Evolutionary conservation across 306 rosid species (phyloP).

Genomic region (Vachellia pachyceras): DNA sequence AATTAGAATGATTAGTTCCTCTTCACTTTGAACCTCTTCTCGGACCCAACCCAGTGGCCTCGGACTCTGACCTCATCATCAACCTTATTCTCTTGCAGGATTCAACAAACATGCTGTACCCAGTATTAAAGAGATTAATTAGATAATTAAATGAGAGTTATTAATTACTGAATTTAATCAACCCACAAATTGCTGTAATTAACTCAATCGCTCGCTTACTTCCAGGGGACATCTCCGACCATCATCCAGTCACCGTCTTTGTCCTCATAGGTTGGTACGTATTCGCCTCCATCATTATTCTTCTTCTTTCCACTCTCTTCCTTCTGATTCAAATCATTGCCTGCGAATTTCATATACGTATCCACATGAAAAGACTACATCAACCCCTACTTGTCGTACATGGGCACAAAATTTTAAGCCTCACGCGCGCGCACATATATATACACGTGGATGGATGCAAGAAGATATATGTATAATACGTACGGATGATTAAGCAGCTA

Average conservation of each 20-base stretch:
- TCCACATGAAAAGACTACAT: slow-evolving; percentile 16
- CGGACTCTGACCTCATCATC: slow-evolving; percentile 63
- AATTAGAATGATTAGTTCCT: too few relatives aligned
- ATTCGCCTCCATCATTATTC: slow-evolving; percentile 43
- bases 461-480: slow-evolving; percentile 11
- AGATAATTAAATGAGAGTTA: too few relatives aligned
- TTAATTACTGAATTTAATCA: neutral
- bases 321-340: slow-evolving; percentile 39
- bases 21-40: neutral
- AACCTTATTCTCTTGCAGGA: slow-evolving; percentile 69
- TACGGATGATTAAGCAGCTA: slow-evolving; percentile 56
- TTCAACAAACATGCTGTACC: slow-evolving; percentile 67
- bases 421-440: too few relatives aligned
- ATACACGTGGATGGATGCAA: too few relatives aligned
- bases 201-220: neutral
- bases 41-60: slow-evolving; percentile 50
- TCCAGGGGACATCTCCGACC: neutral
- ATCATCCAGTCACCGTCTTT: neutral
- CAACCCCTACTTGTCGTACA: neutral
- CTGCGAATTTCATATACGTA: slow-evolving; percentile 9
- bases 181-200: slow-evolving; percentile 20
- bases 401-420: too few relatives aligned
- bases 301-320: slow-evolving; percentile 43
- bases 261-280: slow-evolving; percentile 55
- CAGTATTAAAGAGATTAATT: too few relatives aligned